Conservation (phyloP, 176 grass and related monocot species). For the Eleusine coracana region DNA sequence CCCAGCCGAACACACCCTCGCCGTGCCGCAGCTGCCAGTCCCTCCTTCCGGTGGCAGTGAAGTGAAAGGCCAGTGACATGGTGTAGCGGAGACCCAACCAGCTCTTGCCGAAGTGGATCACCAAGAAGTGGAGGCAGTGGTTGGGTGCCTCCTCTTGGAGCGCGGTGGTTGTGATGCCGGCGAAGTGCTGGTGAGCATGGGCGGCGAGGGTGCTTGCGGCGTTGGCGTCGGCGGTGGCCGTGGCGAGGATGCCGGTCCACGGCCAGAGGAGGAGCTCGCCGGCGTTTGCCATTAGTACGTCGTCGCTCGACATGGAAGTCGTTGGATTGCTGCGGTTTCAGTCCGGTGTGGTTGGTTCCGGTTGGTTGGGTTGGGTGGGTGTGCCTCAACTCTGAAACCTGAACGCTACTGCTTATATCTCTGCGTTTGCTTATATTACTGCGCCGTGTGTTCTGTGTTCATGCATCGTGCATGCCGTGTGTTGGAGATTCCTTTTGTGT, state of each 20-base stretch:
- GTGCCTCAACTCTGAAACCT: background rate
- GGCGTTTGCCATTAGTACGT: constrained; percentile 17
- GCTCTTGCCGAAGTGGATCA: constrained; percentile 48
- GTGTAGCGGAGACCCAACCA: constrained; percentile 15
- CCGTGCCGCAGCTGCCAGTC: constrained; percentile 13
- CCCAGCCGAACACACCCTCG: constrained; percentile 35
- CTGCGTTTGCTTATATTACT: no score
- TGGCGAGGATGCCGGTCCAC: constrained; percentile 39
- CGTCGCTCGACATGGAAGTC: constrained; percentile 14
- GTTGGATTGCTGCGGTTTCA: background rate
- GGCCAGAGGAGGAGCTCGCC: constrained; percentile 49
- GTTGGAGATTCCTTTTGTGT: background rate
- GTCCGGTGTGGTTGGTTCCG: background rate
- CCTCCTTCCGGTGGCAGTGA: constrained; percentile 30
- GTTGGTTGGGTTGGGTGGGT: constrained; percentile 1
- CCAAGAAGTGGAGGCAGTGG: constrained; percentile 18
- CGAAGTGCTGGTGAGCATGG: constrained; percentile 12
- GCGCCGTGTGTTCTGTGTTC: no score
- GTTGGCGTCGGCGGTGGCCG: background rate
- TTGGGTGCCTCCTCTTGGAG: constrained; percentile 19
- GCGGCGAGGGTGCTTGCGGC: background rate
- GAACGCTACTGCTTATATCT: background rate
- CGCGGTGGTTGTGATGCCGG: constrained; percentile 27
- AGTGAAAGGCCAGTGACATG: background rate
- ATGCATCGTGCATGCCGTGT: background rate